Evolutionary conservation across 2,329 filamentous ascomycete genomes (phyloP), one percentile per base, ranked within the genome.

Genomic region (Colletotrichum scovillei): DNA sequence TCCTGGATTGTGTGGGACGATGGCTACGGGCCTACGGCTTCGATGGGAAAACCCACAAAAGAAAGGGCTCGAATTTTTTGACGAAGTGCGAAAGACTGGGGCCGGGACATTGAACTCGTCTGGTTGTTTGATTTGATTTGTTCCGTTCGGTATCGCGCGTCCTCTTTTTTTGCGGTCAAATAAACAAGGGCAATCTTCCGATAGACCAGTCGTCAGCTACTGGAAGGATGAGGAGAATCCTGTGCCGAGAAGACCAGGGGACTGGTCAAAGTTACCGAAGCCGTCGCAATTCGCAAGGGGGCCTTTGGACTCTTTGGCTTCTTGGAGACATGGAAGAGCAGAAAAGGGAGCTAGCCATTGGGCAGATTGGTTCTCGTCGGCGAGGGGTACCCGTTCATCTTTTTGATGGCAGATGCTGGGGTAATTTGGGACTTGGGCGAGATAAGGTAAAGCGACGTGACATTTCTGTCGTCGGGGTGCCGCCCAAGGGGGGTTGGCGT

Each of bases 21-120:
- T 22, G 52, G 30, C 9, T 42, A 32, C 28, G 60, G 59, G 52
- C 22, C 9, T 42, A 32, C 28, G 60, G 59, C 52, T 22, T 53
- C 26, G 42, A 59, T 19, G 28, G 24, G 11, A 38, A 67, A 62
- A 14, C 71, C 71, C 67, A 70, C 67, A 73, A 69, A 73, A 73
- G 67, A 70, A 71, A 70, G 67, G 71, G 67, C 71, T 70, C 71
- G 67, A 70, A 70, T 30, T 71, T 49, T 72, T 72, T 73, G 56
- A 69, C 53, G 55, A 73, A 73, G 46, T 38, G 70, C 67, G 60
- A 73, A 73, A 73, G 71, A 73, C 69, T 70, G 71, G 71, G 71
- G 67, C 71, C 26, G 5, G 49, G 32, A 53, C 22, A 19, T 26
- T 49, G 55, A 38, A 19, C 55, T 46, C 59, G 64, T 64, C 46